Evolutionary conservation across 2,329 filamentous ascomycete genomes (phyloP).

Genomic region (Arachnopeziza araneosa): DNA sequence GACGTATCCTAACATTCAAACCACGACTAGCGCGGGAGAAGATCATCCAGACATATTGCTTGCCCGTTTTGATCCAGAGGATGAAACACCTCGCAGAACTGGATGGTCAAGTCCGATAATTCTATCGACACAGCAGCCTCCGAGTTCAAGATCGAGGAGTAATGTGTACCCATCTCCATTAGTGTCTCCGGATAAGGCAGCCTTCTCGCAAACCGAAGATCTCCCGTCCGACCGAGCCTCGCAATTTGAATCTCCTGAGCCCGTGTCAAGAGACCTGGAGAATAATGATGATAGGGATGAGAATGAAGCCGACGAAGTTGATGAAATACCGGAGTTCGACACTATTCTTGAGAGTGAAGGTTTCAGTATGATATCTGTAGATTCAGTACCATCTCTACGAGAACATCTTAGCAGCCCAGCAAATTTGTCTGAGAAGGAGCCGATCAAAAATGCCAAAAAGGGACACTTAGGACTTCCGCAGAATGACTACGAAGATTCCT

Average conservation of each 20-base stretch:
- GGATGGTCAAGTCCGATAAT: slow-evolving; percentile 26
- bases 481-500: slow-evolving; percentile 16
- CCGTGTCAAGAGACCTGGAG: background rate
- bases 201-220: background rate
- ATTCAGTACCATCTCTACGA: slow-evolving; percentile 45
- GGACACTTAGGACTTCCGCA: background rate
- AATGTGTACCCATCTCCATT: slow-evolving; percentile 12
- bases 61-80: slow-evolving; percentile 23
- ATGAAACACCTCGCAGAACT: slow-evolving; percentile 19
- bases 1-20: slow-evolving; percentile 19
- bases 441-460: background rate
- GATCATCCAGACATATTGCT: slow-evolving; percentile 20
- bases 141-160: slow-evolving; percentile 5
- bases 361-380: slow-evolving; percentile 52
- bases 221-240: no score
- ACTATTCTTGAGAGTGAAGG: slow-evolving; percentile 52
- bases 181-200: background rate
- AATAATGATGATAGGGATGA: slow-evolving; percentile 21
- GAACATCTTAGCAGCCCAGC: slow-evolving; percentile 35
- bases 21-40: slow-evolving; percentile 12
- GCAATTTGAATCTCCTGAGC: background rate
- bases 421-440: background rate
- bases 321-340: slow-evolving; percentile 41
- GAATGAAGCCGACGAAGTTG: slow-evolving; percentile 31
- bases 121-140: slow-evolving; percentile 9